These are phyloP conservation scores for Fusarium haematococcum DNA, from an alignment of 2,329 filamentous ascomycete species.

Conservation along the genomic window DNA sequence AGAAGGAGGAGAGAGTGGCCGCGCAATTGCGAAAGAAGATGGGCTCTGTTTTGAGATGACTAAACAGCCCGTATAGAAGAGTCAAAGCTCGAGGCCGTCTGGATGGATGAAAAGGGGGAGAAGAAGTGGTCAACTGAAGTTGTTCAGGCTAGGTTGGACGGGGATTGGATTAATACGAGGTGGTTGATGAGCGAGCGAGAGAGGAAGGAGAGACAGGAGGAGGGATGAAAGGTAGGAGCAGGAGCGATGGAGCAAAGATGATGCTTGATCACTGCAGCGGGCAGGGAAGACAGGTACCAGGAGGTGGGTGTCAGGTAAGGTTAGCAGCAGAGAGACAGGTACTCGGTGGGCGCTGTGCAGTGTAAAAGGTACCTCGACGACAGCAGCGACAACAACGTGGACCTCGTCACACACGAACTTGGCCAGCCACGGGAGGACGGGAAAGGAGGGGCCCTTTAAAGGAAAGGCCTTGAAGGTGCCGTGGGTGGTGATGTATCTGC, in stretches of 20 bases:
- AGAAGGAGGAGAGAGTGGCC: slow-evolving; percentile 15
- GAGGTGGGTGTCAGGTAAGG: background rate
- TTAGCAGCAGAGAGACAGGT: background rate
- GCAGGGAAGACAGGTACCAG: slow-evolving; percentile 18
- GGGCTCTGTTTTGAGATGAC: background rate
- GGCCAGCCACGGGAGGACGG: slow-evolving; percentile 19
- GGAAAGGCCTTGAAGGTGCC: slow-evolving; percentile 14
- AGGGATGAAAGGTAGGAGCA: slow-evolving; percentile 9
- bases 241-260: background rate
- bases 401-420: slow-evolving; percentile 28
- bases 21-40: background rate
- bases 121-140: background rate
- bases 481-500: background rate
- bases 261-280: slow-evolving; percentile 1
- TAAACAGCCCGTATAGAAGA: slow-evolving; percentile 1
- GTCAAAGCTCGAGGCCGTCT: slow-evolving; percentile 11
- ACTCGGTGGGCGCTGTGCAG: background rate
- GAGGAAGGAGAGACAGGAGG: slow-evolving; percentile 13
- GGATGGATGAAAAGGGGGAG: background rate
- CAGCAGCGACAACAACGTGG: slow-evolving; percentile 19
- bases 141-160: slow-evolving; percentile 15
- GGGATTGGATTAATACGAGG: slow-evolving; percentile 21
- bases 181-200: slow-evolving; percentile 3
- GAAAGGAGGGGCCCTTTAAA: slow-evolving; percentile 39
- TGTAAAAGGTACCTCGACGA: background rate